A percentile compares a stretch with the other conserved stretches of the same genome.
These are phyloP conservation scores for Vanderwaltozyma polyspora DNA, from an alignment of 805 yeast genomes.

Conservation along the genomic window DNA sequence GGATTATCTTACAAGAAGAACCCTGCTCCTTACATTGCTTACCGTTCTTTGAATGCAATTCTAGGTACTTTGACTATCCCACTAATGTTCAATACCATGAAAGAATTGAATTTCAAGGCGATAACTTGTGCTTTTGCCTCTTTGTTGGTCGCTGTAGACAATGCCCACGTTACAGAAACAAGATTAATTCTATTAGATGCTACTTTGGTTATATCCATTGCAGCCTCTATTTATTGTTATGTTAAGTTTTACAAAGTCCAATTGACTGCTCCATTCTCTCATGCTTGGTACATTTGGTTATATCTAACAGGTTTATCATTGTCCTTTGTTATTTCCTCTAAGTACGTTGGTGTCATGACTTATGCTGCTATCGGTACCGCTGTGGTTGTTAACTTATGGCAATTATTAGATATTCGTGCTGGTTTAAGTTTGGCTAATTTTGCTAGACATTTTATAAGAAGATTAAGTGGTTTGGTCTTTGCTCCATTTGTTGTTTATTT, in stretches of 20 bases:
- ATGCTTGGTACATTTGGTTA: slow-evolving; percentile 83
- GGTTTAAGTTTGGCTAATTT: slow-evolving; percentile 52
- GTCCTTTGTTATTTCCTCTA: slow-evolving; percentile 88
- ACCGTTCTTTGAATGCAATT: slow-evolving; percentile 68
- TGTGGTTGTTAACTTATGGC: slow-evolving; percentile 81
- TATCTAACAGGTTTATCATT: slow-evolving; percentile 71
- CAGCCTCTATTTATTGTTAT: slow-evolving; percentile 66
- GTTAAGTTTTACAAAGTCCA: slow-evolving; percentile 63
- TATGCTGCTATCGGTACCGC: slow-evolving; percentile 81
- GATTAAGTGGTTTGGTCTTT: slow-evolving; percentile 60
- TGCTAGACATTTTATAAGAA: slow-evolving; percentile 59
- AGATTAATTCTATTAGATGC: slow-evolving; percentile 88
- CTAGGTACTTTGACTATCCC: slow-evolving; percentile 79
- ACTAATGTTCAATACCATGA: slow-evolving; percentile 69
- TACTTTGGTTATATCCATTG: slow-evolving; percentile 73
- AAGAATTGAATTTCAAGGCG: slow-evolving; percentile 71
- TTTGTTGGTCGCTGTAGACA: slow-evolving; percentile 67
- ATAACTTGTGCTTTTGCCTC: slow-evolving; percentile 72
- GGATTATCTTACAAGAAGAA: slow-evolving; percentile 72
- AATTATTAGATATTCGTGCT: slow-evolving; percentile 56
- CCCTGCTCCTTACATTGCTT: slow-evolving; percentile 78
- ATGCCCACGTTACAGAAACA: slow-evolving; percentile 84
- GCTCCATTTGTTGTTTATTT: slow-evolving; percentile 75
- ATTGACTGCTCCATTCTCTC: slow-evolving; percentile 54
- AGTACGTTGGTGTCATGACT: slow-evolving; percentile 92